Conservation (phyloP, 768 basidiomycete species). For the Collybia mongolica region DNA sequence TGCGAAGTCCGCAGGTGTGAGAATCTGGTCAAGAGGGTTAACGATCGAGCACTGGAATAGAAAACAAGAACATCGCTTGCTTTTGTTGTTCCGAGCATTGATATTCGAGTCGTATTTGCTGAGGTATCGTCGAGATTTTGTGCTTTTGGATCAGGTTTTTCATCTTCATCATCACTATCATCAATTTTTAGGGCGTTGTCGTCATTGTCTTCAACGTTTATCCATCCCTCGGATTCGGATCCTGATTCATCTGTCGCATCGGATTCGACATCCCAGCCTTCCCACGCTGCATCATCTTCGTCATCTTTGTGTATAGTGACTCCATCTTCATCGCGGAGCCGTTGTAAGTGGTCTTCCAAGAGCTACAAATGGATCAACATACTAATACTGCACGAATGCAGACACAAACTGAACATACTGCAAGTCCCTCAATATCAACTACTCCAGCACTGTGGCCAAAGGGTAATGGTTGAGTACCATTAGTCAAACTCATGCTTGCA, state of each 20-base stretch:
- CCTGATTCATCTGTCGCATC: constrained; percentile 47
- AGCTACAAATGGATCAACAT: constrained; percentile 45
- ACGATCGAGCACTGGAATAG: background rate
- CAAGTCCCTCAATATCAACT: constrained; percentile 86
- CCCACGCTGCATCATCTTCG: constrained; percentile 74
- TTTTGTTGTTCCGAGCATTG: constrained; percentile 80
- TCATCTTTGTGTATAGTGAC: constrained; percentile 44
- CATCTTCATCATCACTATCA: constrained; percentile 75
- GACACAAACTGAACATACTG: constrained; percentile 46
- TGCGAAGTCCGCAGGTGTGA: constrained; percentile 96
- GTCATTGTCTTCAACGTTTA: constrained; percentile 75
- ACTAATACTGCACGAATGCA: background rate
- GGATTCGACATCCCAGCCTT: constrained; percentile 86
- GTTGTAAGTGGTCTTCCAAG: constrained; percentile 82
- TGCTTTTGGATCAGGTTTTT: constrained; percentile 40
- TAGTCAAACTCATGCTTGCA: constrained; percentile 73
- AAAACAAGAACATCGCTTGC: constrained; percentile 31
- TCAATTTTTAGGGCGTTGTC: constrained; percentile 71
- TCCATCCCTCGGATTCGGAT: constrained; percentile 69
- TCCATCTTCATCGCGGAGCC: constrained; percentile 66
- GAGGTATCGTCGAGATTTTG: constrained; percentile 31
- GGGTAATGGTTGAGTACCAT: constrained; percentile 65
- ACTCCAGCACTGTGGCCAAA: constrained; percentile 80
- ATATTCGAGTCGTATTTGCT: constrained; percentile 40
- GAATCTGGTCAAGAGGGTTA: constrained; percentile 56